Percentiles rank a stretch among this genome's conserved stretches.
These are phyloP conservation scores for Trametes cingulata DNA, from an alignment of 768 basidiomycete species.

Conservation along the genomic window DNA sequence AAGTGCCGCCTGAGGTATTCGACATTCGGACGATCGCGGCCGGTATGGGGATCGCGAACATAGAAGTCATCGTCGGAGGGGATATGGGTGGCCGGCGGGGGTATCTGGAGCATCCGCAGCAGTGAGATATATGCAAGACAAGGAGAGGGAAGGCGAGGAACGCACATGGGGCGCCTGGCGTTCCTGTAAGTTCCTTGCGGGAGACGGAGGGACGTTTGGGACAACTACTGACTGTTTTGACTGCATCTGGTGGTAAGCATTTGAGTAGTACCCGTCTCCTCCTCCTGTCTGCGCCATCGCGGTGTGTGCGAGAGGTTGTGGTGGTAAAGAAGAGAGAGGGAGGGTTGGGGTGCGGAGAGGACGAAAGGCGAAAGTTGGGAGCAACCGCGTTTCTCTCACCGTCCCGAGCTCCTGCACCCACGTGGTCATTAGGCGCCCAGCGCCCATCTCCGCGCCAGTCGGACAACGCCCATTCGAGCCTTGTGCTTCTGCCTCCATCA, in stretches of 20 bases:
- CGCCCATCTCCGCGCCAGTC: not conserved
- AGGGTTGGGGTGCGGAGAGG: not conserved
- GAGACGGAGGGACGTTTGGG: constrained; percentile 15
- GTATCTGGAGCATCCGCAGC: constrained; percentile 17
- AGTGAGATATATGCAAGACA: not conserved
- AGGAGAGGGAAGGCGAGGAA: constrained; percentile 2
- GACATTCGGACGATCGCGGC: constrained; percentile 69
- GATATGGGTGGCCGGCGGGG: constrained; percentile 24
- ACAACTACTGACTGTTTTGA: constrained; percentile 20
- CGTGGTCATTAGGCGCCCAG: not conserved
- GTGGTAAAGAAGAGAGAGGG: not conserved
- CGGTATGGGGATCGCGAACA: constrained; percentile 41
- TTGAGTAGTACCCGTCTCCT: constrained; percentile 20
- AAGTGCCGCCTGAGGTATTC: constrained; percentile 87
- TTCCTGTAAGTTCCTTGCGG: constrained; percentile 34
- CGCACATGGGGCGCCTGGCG: constrained; percentile 39
- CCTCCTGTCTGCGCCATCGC: constrained; percentile 6
- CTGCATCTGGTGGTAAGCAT: constrained; percentile 23
- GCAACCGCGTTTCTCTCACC: not conserved
- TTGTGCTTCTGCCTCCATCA: too few relatives aligned
- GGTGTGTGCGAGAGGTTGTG: not conserved
- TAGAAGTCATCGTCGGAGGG: constrained; percentile 31
- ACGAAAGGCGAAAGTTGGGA: not conserved
- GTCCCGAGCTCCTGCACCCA: not conserved
- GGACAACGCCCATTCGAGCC: not conserved